phyloP scores from a whole-genome alignment of 257 asterid species.

The Fraxinus cuspidata region DNA sequence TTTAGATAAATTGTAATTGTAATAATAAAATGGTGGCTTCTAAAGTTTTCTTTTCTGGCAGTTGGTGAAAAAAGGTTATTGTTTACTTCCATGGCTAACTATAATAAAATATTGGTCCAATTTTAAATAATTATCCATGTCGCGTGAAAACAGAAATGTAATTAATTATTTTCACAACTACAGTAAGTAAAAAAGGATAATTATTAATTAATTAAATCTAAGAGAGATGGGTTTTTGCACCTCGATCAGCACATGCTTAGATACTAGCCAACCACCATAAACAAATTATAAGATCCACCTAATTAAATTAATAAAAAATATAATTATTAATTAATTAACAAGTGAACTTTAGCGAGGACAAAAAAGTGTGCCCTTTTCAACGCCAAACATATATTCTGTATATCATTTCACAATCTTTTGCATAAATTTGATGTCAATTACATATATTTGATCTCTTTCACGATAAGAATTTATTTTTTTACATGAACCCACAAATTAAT shows the following conservation, averaged over 20 bases:
- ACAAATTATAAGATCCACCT: conserved; percentile 20
- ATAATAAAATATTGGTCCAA: too few species aligned
- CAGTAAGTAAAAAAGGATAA: not conserved
- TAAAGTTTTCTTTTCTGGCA: conserved; percentile 10
- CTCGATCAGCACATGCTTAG: conserved; percentile 44
- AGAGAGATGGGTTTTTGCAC: conserved; percentile 16
- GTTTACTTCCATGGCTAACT: conserved; percentile 18
- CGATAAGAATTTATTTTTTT: not conserved
- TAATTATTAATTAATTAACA: conserved; percentile 3
- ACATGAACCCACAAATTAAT: too few species aligned
- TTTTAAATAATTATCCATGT: conserved; percentile 10
- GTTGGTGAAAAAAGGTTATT: conserved; percentile 25
- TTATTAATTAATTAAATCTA: not conserved
- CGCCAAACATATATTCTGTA: conserved; percentile 27
- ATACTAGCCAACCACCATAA: conserved; percentile 44
- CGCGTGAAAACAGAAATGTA: conserved; percentile 16
- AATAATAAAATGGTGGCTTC: not conserved
- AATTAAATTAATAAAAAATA: conserved; percentile 13
- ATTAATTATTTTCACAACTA: not conserved
- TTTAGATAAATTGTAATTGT: too few species aligned
- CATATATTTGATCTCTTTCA: not conserved
- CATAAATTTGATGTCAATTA: not conserved
- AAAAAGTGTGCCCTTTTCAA: conserved; percentile 19
- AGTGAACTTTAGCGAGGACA: conserved; percentile 26
- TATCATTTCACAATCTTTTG: not conserved